A percentile compares a stretch with the other conserved stretches of the same genome.
phyloP scores from a whole-genome alignment of 23 red algal species.

The Agarophyton chilense region DNA sequence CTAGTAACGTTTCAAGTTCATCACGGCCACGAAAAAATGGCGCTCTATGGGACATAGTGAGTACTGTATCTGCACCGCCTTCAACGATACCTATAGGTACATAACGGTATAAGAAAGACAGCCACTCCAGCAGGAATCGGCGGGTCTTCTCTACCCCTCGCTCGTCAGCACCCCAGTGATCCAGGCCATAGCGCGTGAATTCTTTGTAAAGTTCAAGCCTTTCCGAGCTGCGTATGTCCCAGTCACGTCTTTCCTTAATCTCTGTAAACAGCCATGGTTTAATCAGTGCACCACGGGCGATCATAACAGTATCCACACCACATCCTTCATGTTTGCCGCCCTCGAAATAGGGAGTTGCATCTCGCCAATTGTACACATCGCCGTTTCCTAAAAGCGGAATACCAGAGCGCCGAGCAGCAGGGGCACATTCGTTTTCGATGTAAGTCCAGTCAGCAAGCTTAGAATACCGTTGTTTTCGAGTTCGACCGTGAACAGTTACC shows the following conservation, averaged over 20 bases:
- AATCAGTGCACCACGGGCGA: constrained; percentile 88
- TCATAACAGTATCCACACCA: constrained; percentile 73
- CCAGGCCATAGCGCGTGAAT: constrained; percentile 76
- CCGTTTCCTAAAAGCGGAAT: constrained; percentile 80
- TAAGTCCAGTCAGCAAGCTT: constrained; percentile 83
- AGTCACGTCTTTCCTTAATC: constrained; percentile 77
- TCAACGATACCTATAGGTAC: constrained; percentile 68
- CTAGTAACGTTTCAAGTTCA: constrained; percentile 80
- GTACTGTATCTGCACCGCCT: constrained; percentile 26
- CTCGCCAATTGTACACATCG: constrained; percentile 81
- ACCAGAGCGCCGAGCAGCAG: constrained; percentile 38
- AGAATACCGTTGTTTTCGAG: constrained; percentile 82
- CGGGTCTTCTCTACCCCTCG: constrained; percentile 78
- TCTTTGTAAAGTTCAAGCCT: constrained; percentile 70
- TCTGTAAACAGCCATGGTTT: constrained; percentile 96
- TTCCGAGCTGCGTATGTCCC: constrained; percentile 83
- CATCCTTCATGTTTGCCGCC: constrained; percentile 15
- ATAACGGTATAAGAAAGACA: constrained; percentile 84
- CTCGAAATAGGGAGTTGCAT: constrained; percentile 52
- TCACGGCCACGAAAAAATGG: constrained; percentile 72
- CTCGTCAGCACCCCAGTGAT: constrained; percentile 89
- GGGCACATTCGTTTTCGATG: constrained; percentile 64
- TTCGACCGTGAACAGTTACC: constrained; percentile 88
- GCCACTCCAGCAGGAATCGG: constrained; percentile 87
- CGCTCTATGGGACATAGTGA: constrained; percentile 55